A percentile compares a stretch with the other conserved stretches of the same genome.
Conservation (phyloP, 2,329 filamentous ascomycete species). For the Fusarium subtropicale region DNA sequence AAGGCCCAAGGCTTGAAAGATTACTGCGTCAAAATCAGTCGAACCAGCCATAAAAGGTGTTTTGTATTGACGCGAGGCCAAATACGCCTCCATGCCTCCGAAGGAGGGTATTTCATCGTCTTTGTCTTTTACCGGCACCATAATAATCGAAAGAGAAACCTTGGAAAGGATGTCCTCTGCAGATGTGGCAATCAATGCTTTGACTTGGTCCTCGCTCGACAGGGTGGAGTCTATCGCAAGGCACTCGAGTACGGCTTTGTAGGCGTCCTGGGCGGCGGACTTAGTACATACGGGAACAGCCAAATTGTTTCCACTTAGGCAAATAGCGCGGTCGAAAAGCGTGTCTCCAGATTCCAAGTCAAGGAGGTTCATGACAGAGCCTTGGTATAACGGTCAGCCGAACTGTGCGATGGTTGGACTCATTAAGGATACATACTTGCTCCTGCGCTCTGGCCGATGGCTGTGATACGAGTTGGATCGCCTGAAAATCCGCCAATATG, state of each 20-base stretch:
- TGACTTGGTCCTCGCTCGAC: not conserved
- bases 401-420: rapidly evolving
- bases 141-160: not conserved
- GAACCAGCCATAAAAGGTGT: conserved; percentile 1
- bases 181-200: not conserved
- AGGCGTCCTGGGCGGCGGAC: not conserved
- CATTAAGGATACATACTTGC: not conserved
- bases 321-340: not conserved
- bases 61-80: rapidly evolving
- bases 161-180: not conserved
- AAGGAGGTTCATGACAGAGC: not conserved
- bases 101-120: not conserved
- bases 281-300: not conserved
- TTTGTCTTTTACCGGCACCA: not conserved
- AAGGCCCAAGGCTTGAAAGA: not conserved
- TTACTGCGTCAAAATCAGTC: not conserved
- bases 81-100: not conserved
- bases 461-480: not conserved
- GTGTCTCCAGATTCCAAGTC: not conserved
- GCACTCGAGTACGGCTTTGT: not conserved
- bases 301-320: conserved; percentile 4
- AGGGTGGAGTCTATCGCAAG: not conserved
- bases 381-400: rapidly evolving
- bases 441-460: not conserved
- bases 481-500: not conserved